Evolutionary conservation across 495 filamentous ascomycete species (phyloP), one percentile per base, ranked within the genome.

Genomic region (Podospora comata): DNA sequence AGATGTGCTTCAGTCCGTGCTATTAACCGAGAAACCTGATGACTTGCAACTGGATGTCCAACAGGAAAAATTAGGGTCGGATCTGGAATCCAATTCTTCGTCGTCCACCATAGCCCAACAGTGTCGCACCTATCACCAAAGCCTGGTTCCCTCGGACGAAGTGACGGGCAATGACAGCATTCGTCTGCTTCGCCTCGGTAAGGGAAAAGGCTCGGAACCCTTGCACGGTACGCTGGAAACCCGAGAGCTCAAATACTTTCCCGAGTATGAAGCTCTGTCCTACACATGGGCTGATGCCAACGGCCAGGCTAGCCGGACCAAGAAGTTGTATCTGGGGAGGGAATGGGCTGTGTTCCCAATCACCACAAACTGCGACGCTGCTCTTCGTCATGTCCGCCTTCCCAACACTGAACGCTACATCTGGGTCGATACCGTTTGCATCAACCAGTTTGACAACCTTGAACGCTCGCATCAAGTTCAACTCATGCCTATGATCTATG

Each of bases 361-460:
- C 16, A 73, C 71, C 0, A 32, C 67, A 2, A 73, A 69, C 60
- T 73, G 71, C 57, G 69, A 71, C n/a, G 66, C 66, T 4, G 71
- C 69, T 19, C 67, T 73, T 19, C 66, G 66, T 59, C 57, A 55
- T 27, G 60, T 71, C 15, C 69, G 71, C 4, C 66, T 73, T 48
- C 71, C 66, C 0, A 60, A 26, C 53, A 65, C 60, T 20, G 69
- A 67, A 20, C 66, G 71, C 19, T 19, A 23, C 48, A 32, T 78
- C 23, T 77, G 77, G 77, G 73, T 77, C 18, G 77, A 79, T 60
- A 64, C 73, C 1, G 62, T 79, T 6, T 79, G 75, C 55, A 79
- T 79, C 56, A 67, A 79, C 69, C 77, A 79, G 62, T 44, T 62
- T 18, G 68, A 68, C 62, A 61, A 63, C 5, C 26, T 6, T 4